Evolutionary conservation across 2,329 filamentous ascomycete genomes (phyloP).

Genomic region (Aureobasidium sp.): DNA sequence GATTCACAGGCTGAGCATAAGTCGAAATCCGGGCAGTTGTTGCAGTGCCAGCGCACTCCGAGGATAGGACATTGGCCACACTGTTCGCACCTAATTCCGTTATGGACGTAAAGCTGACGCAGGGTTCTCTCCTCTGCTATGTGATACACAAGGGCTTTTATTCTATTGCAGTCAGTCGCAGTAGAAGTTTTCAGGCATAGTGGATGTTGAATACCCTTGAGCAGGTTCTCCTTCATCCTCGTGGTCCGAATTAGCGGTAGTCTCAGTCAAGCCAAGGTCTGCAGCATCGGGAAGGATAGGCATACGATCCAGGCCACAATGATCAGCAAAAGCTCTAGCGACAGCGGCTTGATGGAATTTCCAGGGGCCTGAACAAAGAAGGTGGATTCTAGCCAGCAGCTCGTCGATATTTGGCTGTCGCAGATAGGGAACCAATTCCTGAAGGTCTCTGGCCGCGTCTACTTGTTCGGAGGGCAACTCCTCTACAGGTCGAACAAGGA

Average conservation of each 20-base stretch:
- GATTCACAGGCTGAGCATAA: conserved; percentile 88
- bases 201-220: conserved; percentile 16
- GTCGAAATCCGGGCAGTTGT: conserved; percentile 94
- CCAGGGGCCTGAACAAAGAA: conserved; percentile 7
- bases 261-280: conserved; percentile 18
- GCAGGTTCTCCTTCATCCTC: conserved; percentile 18
- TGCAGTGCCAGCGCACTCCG: conserved; percentile 89
- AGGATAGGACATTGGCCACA: conserved; percentile 84
- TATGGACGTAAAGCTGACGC: conserved; percentile 81
- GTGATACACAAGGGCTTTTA: conserved; percentile 61
- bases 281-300: background rate
- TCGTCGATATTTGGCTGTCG: background rate
- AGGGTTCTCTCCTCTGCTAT: conserved; percentile 90
- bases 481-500: background rate
- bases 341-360: conserved; percentile 14
- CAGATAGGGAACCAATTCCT: background rate
- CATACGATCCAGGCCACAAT: conserved; percentile 11
- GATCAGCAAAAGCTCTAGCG: background rate
- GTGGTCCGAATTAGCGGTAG: conserved; percentile 18
- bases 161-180: background rate
- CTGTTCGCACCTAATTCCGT: conserved; percentile 84
- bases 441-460: background rate
- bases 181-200: background rate
- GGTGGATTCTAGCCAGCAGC: conserved; percentile 8
- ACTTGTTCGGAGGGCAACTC: background rate